Evolutionary conservation across 768 basidiomycete species (phyloP).

Genomic region (Suillus cothurnatus): DNA sequence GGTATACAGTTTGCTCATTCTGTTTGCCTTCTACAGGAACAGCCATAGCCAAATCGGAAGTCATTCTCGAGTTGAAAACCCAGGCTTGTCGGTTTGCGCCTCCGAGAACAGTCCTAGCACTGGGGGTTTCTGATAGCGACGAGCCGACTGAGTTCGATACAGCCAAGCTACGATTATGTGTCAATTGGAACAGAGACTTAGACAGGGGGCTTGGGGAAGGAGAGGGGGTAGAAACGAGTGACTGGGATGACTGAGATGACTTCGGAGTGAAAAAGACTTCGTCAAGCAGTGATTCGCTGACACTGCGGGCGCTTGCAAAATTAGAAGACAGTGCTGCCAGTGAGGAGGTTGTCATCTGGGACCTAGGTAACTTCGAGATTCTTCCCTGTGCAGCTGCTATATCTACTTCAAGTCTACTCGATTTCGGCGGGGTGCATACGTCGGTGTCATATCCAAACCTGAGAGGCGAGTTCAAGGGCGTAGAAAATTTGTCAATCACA

Average conservation of each 20-base stretch:
- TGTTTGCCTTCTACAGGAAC: conserved; percentile 15
- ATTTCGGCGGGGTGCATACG: neutral
- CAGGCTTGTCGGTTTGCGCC: conserved; percentile 3
- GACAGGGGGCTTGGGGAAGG: conserved; percentile 7
- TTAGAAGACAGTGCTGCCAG: neutral
- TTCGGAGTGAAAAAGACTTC: conserved; percentile 6
- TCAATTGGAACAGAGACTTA: neutral
- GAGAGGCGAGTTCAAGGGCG: conserved; percentile 5
- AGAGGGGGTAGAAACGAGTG: neutral
- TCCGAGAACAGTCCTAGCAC: conserved; percentile 4
- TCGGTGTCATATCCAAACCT: neutral
- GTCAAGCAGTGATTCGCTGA: conserved; percentile 7
- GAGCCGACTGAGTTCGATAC: neutral
- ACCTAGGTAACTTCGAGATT: neutral
- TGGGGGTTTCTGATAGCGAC: neutral
- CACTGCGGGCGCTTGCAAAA: neutral
- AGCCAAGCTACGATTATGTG: neutral
- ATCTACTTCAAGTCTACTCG: neutral
- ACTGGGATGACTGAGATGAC: conserved; percentile 5
- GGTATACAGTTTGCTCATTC: conserved; percentile 19
- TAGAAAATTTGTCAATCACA: conserved; percentile 12
- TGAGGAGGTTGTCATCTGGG: neutral
- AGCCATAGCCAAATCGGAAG: conserved; percentile 12
- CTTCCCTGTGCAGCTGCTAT: neutral
- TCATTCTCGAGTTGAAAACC: conserved; percentile 9